Percentiles rank a stretch among this genome's conserved stretches.
phyloP scores from a whole-genome alignment of 306 rosid species.

The Dryas drummondii region DNA sequence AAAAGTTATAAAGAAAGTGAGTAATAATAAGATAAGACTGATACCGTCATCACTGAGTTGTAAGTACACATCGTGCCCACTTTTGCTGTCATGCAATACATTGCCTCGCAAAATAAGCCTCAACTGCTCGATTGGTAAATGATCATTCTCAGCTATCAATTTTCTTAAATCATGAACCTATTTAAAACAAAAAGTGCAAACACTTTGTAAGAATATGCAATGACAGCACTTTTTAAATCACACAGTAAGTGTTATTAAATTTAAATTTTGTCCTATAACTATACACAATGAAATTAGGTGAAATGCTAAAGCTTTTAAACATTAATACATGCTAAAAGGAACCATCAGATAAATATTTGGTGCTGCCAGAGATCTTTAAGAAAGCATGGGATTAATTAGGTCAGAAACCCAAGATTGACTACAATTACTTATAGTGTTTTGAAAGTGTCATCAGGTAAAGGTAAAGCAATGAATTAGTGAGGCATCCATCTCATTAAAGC shows the following conservation, averaged over 20 bases:
- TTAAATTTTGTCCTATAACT: neutral
- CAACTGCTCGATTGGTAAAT: conserved; percentile 59
- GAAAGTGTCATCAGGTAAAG: neutral
- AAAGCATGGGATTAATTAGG: neutral
- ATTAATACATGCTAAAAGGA: neutral
- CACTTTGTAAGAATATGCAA: conserved; percentile 8
- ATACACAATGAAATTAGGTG: neutral
- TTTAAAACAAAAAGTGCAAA: conserved; percentile 26
- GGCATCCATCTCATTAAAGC: neutral
- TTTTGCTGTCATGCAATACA: conserved; percentile 59
- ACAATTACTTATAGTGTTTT: neutral
- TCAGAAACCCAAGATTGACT: neutral
- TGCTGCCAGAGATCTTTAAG: neutral
- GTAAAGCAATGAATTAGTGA: neutral
- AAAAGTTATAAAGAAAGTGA: neutral
- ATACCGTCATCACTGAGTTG: conserved; percentile 79
- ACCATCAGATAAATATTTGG: neutral
- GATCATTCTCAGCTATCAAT: conserved; percentile 53
- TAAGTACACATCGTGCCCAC: conserved; percentile 50
- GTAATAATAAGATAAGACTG: neutral
- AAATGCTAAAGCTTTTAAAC: neutral
- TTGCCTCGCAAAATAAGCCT: conserved; percentile 76
- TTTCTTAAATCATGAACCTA: conserved; percentile 79
- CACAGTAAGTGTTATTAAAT: neutral
- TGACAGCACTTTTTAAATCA: conserved; percentile 1